phyloP scores from a whole-genome alignment of 2,329 filamentous ascomycete species.

The Amphichorda felina region DNA sequence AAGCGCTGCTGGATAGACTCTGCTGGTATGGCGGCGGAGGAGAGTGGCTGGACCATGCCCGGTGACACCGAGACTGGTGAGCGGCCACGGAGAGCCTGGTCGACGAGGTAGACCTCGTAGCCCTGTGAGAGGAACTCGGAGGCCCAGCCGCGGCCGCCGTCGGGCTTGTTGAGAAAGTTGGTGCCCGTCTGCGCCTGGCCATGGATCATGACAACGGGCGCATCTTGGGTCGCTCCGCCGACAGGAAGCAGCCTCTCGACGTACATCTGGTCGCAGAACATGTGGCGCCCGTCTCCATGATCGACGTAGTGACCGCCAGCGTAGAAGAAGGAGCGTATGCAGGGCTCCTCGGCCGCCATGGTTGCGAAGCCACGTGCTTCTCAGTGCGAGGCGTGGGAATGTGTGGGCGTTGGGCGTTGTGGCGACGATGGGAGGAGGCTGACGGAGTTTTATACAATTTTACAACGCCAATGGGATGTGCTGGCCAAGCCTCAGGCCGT shows the following conservation, averaged over 20 bases:
- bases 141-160: constrained; percentile 34
- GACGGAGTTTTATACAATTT: too few species aligned
- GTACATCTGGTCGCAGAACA: constrained; percentile 35
- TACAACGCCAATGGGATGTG: too few species aligned
- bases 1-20: constrained; percentile 23
- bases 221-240: constrained; percentile 4
- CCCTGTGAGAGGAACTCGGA: constrained; percentile 31
- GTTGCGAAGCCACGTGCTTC: too few species aligned
- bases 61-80: constrained; percentile 22
- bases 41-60: constrained; percentile 6
- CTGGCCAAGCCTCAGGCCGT: too few species aligned
- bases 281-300: constrained; percentile 15
- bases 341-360: neutral
- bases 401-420: too few species aligned
- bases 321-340: constrained; percentile 14
- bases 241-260: constrained; percentile 33
- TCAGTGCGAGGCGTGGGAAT: too few species aligned
- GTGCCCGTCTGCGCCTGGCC: constrained; percentile 5
- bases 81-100: constrained; percentile 31
- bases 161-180: constrained; percentile 32
- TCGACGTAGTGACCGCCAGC: constrained; percentile 21
- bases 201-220: constrained; percentile 5
- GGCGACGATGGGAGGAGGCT: too few species aligned
- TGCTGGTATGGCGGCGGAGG: constrained; percentile 16
- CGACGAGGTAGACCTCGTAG: constrained; percentile 20